Percentiles rank a stretch among this genome's conserved stretches.
phyloP scores from a whole-genome alignment of 495 filamentous ascomycete species.

The Baudoinia panamericana region DNA sequence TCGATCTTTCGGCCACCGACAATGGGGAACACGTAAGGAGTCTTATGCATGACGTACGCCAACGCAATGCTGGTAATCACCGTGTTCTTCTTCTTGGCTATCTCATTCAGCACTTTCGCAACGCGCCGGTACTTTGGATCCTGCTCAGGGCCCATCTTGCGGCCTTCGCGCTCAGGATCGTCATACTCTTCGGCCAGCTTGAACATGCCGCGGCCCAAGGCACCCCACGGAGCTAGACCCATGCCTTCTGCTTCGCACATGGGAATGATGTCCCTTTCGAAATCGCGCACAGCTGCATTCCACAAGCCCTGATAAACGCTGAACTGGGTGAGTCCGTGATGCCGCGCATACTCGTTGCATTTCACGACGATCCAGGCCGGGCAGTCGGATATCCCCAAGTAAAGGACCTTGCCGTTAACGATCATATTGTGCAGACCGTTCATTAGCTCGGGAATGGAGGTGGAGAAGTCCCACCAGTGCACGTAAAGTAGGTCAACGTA shows the following conservation, averaged over 20 bases:
- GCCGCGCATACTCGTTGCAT: constrained; percentile 21
- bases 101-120: constrained; percentile 41
- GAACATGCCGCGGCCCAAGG: constrained; percentile 51
- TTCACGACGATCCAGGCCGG: constrained; percentile 29
- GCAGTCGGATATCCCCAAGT: constrained; percentile 58
- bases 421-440: constrained; percentile 50
- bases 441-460: constrained; percentile 57
- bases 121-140: constrained; percentile 28
- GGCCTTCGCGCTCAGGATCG: constrained; percentile 20
- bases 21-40: constrained; percentile 63
- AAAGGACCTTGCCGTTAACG: constrained; percentile 49
- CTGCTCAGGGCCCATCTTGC: constrained; percentile 31
- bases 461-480: constrained; percentile 56
- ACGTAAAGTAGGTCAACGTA: constrained; percentile 47
- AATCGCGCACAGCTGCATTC: constrained; percentile 20
- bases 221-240: constrained; percentile 51
- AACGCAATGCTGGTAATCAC: constrained; percentile 42
- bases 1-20: constrained; percentile 55
- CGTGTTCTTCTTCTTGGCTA: constrained; percentile 39
- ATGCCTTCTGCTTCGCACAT: constrained; percentile 44
- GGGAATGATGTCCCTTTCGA: constrained; percentile 24
- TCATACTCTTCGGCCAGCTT: constrained; percentile 34
- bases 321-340: constrained; percentile 21
- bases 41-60: constrained; percentile 61
- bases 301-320: constrained; percentile 24